Percentiles rank a stretch among this genome's conserved stretches.
phyloP scores from a whole-genome alignment of 768 basidiomycete species.

The Suillus cothurnatus region DNA sequence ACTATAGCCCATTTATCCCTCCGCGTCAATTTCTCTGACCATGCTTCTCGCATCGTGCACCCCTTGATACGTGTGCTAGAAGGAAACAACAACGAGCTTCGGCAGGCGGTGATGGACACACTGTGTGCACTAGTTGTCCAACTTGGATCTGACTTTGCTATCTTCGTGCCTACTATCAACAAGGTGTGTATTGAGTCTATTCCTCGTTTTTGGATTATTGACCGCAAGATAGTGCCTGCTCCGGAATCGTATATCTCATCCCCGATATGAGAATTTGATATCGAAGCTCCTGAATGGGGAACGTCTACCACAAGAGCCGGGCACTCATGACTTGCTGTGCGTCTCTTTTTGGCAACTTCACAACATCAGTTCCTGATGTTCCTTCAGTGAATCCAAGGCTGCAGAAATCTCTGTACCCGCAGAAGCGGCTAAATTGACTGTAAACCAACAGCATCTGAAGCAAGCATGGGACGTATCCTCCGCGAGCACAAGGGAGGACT shows the following conservation, averaged over 20 bases:
- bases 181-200: conserved; percentile 54
- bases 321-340: conserved; percentile 67
- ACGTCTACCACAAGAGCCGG: conserved; percentile 83
- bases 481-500: conserved; percentile 79
- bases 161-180: conserved; percentile 96
- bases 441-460: conserved; percentile 97
- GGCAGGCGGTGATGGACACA: conserved; percentile 88
- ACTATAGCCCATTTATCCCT: conserved; percentile 90
- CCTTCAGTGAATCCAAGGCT: conserved; percentile 58
- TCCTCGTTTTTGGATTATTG: conserved; percentile 3
- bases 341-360: conserved; percentile 24
- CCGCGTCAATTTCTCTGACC: conserved; percentile 96
- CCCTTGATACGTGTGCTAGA: conserved; percentile 89
- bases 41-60: conserved; percentile 95
- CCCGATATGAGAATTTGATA: conserved; percentile 86
- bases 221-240: conserved; percentile 60
- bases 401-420: conserved; percentile 82
- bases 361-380: conserved; percentile 7
- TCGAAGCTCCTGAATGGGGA: conserved; percentile 91
- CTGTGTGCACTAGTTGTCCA: conserved; percentile 91
- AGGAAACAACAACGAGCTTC: conserved; percentile 72
- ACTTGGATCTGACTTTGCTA: conserved; percentile 94
- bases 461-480: conserved; percentile 92
- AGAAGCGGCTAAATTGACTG: conserved; percentile 85
- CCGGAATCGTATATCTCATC: conserved; percentile 75